Evolutionary conservation across 768 basidiomycete genomes (phyloP), one percentile per base, ranked within the genome.

Genomic region (Termitomyces bulborhizus): DNA sequence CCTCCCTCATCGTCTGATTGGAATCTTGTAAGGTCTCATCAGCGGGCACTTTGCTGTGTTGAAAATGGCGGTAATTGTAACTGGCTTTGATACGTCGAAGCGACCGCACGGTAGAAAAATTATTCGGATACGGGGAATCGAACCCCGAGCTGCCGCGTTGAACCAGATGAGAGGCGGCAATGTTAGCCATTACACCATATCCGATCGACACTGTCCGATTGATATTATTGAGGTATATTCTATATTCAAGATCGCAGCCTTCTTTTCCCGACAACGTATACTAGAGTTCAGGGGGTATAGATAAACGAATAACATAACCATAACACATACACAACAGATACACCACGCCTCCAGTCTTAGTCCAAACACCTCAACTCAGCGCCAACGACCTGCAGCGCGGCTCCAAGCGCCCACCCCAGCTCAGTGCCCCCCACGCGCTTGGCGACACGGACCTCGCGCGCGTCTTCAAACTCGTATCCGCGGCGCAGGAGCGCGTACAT

Each of bases 321-420:
- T n/a, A 1, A n/a, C 39, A 18, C 3, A 4, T 16, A 44, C 16
- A 26, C 13, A 13, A 26, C 21, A 16, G 1, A 3, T 3, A 45
- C 4, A 3, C 27, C 12, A 13, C 12, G 8, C 4, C 2, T 2
- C 32, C 3, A 34, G 0, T 4, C 34, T 12, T 29, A 51, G 31
- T 49, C 46, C 11, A 42, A 34, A 72, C 87, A 88, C 63, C 65
- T 81, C 53, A 88, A 62, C 63, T 83, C 78, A 13, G 79, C 78
- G 18, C 76, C 82, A 32, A 90, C 80, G 76, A 91, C 80, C 50
- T 82, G 83, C 63, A 93, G 81, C 49, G 86, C 84, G 31, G 93
- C 94, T 16, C 93, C 93, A 32, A 98, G 69, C 62, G 86, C 86
- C 95, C 96, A 98, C 21, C 95, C 95, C 56, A 98, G 73, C 79